Conservation (phyloP, 176 grass and related monocot species). For the Ananas comosus region DNA sequence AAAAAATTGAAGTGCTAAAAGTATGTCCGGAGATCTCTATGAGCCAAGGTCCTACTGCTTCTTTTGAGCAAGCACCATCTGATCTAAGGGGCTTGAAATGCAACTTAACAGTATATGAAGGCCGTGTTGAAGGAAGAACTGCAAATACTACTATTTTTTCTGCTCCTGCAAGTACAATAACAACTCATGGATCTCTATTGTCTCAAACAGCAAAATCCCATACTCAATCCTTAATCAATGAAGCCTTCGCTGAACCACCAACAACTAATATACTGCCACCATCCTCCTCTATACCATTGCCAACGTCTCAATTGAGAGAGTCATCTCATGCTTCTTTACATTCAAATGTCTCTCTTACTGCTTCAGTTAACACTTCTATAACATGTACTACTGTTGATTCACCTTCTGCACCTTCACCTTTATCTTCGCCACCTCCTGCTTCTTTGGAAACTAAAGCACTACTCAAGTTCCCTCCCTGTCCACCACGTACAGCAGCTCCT, state of each 20-base stretch:
- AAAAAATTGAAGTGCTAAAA: constrained; percentile 13
- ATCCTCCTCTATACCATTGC: constrained; percentile 22
- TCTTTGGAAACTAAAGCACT: constrained; percentile 12
- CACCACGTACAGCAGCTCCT: constrained; percentile 61
- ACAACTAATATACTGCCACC: constrained; percentile 28
- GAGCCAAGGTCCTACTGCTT: constrained; percentile 18
- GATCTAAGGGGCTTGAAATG: constrained; percentile 1
- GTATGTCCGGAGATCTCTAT: constrained; percentile 12
- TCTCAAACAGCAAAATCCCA: constrained; percentile 34
- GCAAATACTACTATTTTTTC: not conserved
- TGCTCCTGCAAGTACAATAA: constrained; percentile 11
- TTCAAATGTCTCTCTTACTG: constrained; percentile 17
- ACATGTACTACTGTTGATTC: not conserved
- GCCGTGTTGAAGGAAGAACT: not conserved
- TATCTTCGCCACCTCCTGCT: constrained; percentile 6
- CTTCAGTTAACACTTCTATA: constrained; percentile 9
- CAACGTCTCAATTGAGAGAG: constrained; percentile 24
- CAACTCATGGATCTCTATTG: constrained; percentile 17
- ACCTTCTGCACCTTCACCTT: constrained; percentile 9
- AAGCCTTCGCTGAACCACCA: constrained; percentile 16
- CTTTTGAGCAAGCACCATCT: constrained; percentile 15
- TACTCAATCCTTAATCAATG: constrained; percentile 15
- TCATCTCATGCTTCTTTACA: constrained; percentile 14
- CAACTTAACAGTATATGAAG: not conserved
- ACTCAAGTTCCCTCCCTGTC: constrained; percentile 25